Base-by-base conservation (phyloP, 805 yeast species). In the Candida awuae region DNA sequence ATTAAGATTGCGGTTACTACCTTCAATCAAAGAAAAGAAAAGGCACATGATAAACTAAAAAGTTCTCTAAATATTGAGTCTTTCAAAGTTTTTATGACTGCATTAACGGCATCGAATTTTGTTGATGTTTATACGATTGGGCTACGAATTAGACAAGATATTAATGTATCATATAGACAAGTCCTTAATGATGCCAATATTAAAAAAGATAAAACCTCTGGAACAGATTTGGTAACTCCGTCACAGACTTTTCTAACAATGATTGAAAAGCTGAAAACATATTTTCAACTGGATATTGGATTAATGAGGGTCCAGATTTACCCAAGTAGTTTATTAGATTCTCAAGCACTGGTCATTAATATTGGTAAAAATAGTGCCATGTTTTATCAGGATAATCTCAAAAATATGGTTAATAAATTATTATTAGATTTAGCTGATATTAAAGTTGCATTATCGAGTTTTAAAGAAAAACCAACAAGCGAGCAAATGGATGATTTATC, bases 71-170 rank as follows among this genome's bases (percentile, higher is more conserved):
- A 63, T 9, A 67, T 80, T 45, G 75, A 67, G 2, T 63, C 74
- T 0, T 66, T 80, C 13, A 75, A 74, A 41, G 52, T 84, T 2
- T 85, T 73, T 51, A 65, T 82, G 43, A 88, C 97, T 0, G 86
- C 95, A 0, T 67, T 92, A 52, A 80, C 94, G 0, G 92, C 92
- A 0, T 80, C 95, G 0, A 86, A 83, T 51, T 65, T 85, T 22
- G 68, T 80, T 46, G 96, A 88, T 57, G 79, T 92, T 32, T 72
- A 75, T 51, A 77, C 78, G 39, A 77, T 92, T 2, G 62, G 84
- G 15, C 58, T 71, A 36, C 67, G 95, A 49, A 78, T 87, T 65
- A 67, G 76, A 28, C 83, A 80, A 48, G 95, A 85, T 46, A 80
- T 76, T 47, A 70, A 69, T 45, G 66, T 73, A 2, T 81, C 92